These are phyloP conservation scores for Tolypocladium ovalisporum DNA, from an alignment of 2,329 filamentous ascomycete species.

Conservation along the genomic window DNA sequence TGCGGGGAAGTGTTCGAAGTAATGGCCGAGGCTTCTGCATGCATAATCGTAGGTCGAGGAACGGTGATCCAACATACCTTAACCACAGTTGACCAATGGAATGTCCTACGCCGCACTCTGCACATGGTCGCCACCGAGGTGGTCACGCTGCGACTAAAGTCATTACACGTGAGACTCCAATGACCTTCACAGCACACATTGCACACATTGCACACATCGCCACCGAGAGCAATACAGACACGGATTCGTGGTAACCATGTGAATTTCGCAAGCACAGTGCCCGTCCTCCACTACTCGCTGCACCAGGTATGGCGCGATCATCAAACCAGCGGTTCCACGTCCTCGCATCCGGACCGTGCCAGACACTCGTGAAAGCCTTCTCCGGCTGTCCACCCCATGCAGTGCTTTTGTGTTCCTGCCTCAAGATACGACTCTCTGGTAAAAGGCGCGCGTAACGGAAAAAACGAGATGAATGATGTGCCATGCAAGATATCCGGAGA, in stretches of 20 bases:
- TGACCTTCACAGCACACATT: not conserved
- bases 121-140: too few relatives aligned
- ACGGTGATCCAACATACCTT: too few relatives aligned
- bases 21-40: too few relatives aligned
- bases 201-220: not conserved
- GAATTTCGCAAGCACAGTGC: slow-evolving; percentile 50
- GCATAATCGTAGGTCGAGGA: too few relatives aligned
- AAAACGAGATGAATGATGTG: slow-evolving; percentile 36
- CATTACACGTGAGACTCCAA: not conserved
- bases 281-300: slow-evolving; percentile 35
- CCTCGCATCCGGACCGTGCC: slow-evolving; percentile 37
- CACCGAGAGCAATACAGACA: not conserved
- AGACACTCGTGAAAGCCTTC: slow-evolving; percentile 46
- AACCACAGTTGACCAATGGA: too few relatives aligned
- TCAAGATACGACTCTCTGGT: slow-evolving; percentile 32
- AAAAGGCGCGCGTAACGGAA: slow-evolving; percentile 32
- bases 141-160: not conserved
- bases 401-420: slow-evolving; percentile 32
- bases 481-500: slow-evolving; percentile 75
- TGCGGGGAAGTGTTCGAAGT: not conserved
- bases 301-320: slow-evolving; percentile 51
- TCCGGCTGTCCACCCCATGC: slow-evolving; percentile 49
- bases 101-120: not conserved
- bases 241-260: slow-evolving; percentile 38
- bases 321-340: slow-evolving; percentile 52